Evolutionary conservation across 768 basidiomycete species (phyloP), one percentile per base, ranked within the genome.

Genomic region (Agaricus subrufescens): DNA sequence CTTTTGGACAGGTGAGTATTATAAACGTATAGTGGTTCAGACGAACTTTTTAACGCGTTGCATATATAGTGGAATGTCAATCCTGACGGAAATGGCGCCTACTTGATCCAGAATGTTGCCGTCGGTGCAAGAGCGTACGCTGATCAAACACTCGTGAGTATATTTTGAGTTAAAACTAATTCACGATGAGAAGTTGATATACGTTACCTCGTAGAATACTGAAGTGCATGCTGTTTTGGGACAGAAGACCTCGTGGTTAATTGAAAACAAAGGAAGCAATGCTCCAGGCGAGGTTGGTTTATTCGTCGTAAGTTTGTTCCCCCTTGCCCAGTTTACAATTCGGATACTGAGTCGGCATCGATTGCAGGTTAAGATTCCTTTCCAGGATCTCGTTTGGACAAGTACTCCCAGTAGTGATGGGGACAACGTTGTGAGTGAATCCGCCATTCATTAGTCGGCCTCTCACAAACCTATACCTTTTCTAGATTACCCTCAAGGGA

Each of bases 311-410:
- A 11, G 55, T 45, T 2, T 38, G 15, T 30, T n/a, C 15, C 1
- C 7, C 26, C 30, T 45, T 11, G 1, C 15, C 19, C 19, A 19
- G 19, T 37, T 10, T 3, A 5, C 2, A 10, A 12, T 48, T 40
- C 39, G 6, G 11, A 15, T 44, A 2, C 30, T 50, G 25, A 56
- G 15, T 2, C 37, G 19, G 19, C n/a, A 12, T 8, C 11, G 34
- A 23, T 53, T 37, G 1, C 19, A 56, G 55, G 26, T 56, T n/a
- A 56, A 56, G 31, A 31, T 56, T 23, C 48, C 55, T 10, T 39
- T 25, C 19, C 48, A 50, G 14, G 55, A 56, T 26, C 34, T 56
- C 7, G 40, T 56, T 23, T 56, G 55, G 55, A 56, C 55, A 1
- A 50, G 37, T 45, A 56, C 55, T 14, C 55, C 48, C 14, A 26